Evolutionary conservation across 1,139 yeast genomes (phyloP), one percentile per base, ranked within the genome.

Genomic region (Candida tropicalis): DNA sequence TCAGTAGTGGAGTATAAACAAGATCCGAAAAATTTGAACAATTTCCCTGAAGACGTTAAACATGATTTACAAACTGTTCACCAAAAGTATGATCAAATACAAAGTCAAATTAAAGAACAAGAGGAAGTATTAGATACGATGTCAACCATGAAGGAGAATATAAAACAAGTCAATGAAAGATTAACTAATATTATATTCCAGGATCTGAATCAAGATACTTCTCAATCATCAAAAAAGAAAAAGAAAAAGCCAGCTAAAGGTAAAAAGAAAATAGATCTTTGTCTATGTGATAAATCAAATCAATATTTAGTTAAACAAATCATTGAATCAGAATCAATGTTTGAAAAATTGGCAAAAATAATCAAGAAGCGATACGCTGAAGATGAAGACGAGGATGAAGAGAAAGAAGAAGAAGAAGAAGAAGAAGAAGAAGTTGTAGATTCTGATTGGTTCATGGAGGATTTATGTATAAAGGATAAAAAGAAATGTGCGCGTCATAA

Each of bases 401-500:
- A 46, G 1, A 48, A 48, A 38, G 16, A 29, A 2, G 43, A 37
- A 2, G 37, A 39, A 8, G 40, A 41, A 25, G 47, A 43, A 15
- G 58, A 53, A 2, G 47, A 46, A 1, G 48, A 49, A 34, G 20
- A 33, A 56, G 6, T 57, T 53, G 15, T 55, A 56, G 49, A 50
- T 2, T 47, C 46, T n/a, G 56, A 51, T 9, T 54, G 55, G 54
- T 61, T 55, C 24, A 33, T 51, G 13, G 59, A 51, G 43, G 53
- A 45, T 41, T 51, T 81, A 2, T 87, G 95, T 57, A 56, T 80
- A 12, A 63, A 66, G n/a, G 93, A 86, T 41, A 79, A 78, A 49
- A 73, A 82, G 41, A 84, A 83, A 54, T 87, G 96, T 58, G 60
- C 62, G 4, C 75, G 80, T 39, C 95, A 87, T 55, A 70, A 71